Percentiles rank a stretch among this genome's conserved stretches.
phyloP scores from a whole-genome alignment of 768 basidiomycete genomes.

The Amanita phalloides region DNA sequence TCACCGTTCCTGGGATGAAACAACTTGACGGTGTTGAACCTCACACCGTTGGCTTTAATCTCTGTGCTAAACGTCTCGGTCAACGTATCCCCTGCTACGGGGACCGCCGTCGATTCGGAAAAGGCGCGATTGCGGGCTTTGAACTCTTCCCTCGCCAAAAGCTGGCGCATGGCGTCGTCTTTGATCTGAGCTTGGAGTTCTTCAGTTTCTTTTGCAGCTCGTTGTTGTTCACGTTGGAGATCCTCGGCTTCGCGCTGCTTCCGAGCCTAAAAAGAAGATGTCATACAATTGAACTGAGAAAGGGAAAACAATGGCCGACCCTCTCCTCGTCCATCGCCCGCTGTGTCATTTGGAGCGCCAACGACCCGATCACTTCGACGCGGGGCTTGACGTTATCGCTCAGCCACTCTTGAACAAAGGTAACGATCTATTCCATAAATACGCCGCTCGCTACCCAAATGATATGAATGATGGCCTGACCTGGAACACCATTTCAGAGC shows the following conservation, averaged over 20 bases:
- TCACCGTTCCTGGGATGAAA: conserved; percentile 64
- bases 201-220: conserved; percentile 40
- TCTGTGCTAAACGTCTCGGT: conserved; percentile 52
- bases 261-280: conserved; percentile 28
- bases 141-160: conserved; percentile 35
- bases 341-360: conserved; percentile 70
- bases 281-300: neutral
- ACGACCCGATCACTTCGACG: conserved; percentile 52
- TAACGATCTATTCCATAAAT: conserved; percentile 40
- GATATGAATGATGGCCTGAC: conserved; percentile 24
- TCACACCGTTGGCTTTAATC: conserved; percentile 46
- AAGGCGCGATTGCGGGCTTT: conserved; percentile 52
- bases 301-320: conserved; percentile 21
- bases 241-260: conserved; percentile 46
- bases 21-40: conserved; percentile 55
- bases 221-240: conserved; percentile 38
- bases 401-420: conserved; percentile 65
- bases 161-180: conserved; percentile 52
- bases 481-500: conserved; percentile 73
- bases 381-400: conserved; percentile 42
- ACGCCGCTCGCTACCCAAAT: neutral
- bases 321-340: conserved; percentile 62
- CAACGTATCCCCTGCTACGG: conserved; percentile 30
- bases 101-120: conserved; percentile 63
- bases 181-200: conserved; percentile 58